Percentiles rank a stretch among this genome's conserved stretches.
phyloP scores from a whole-genome alignment of 768 basidiomycete species.

The Psilocybe azurescens region DNA sequence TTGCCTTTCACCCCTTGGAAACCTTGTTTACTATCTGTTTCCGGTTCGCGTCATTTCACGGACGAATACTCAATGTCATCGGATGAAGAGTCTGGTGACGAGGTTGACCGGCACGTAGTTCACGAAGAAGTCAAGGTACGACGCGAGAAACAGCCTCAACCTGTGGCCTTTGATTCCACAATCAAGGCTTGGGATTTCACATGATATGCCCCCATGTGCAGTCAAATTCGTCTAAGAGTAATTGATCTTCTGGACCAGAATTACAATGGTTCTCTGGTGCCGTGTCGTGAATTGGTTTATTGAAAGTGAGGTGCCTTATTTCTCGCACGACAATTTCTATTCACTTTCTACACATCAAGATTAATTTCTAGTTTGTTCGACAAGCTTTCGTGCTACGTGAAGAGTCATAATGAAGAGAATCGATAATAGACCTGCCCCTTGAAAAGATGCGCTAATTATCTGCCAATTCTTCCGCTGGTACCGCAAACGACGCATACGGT shows the following conservation, averaged over 20 bases:
- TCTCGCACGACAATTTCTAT: neutral
- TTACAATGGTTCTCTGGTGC: too few relatives aligned
- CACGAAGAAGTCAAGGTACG: conserved; percentile 6
- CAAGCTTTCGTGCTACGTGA: neutral
- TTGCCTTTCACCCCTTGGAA: conserved; percentile 71
- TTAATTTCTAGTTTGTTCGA: neutral
- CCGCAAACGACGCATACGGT: conserved; percentile 3
- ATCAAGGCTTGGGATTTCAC: conserved; percentile 39
- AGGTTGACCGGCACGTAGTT: neutral
- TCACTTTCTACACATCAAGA: neutral
- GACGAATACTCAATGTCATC: conserved; percentile 32
- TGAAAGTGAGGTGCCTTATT: neutral
- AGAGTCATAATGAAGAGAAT: neutral
- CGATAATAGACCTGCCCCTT: neutral
- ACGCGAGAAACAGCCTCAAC: conserved; percentile 23
- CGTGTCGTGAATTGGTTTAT: too few relatives aligned
- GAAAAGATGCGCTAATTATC: neutral
- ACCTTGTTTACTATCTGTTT: conserved; percentile 63
- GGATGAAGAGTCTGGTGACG: conserved; percentile 13
- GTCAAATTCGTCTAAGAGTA: too few relatives aligned
- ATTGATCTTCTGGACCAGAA: too few relatives aligned
- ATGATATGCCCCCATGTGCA: neutral
- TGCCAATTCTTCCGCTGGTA: neutral
- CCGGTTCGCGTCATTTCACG: conserved; percentile 79
- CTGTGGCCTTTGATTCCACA: conserved; percentile 37